Base-by-base conservation (phyloP, 371 early-diverging fungal genomes). In the Fennellomyces sp. region DNA sequence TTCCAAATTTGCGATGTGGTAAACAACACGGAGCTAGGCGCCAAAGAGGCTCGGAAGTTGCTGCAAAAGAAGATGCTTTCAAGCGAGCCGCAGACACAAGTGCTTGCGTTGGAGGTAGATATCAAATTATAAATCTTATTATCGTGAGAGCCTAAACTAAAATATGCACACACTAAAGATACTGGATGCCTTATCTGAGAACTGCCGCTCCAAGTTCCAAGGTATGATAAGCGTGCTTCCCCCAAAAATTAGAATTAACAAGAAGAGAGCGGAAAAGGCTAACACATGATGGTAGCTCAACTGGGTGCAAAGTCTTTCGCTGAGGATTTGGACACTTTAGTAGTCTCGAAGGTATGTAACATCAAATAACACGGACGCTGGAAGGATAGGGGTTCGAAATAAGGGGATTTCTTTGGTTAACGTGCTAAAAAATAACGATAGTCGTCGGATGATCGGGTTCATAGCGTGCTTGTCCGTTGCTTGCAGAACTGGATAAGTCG, bases 21-120 rank as follows among this genome's bases (percentile, higher is more conserved):
- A 1, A 75, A 72, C 47, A 60, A 61, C 21, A 61, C 70, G 3
- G 78, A 77, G 27, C 60, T 67, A 11, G 81, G 81, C 11, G 81
- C 73, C 3, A 80, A 80, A 61, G 81, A 80, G 60, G 81, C 78
- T 15, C 63, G 81, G 50, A 80, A 80, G 36, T 62, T 73, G 10
- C 61, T 80, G n/a, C 81, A 80, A 39, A 80, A 77, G 48, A 80
- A 80, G 36, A 69, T 80, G 74, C 63, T 75, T 15, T 41, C 65
- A 0, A 60, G 45, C 13, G 61, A 71, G 5, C 64, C 73, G 4
- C 68, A 70, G 19, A 70, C 66, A 2, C 77, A 80, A 60, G 42
- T 77, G 0, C 56, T 75, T 25, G 69, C 70, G 10, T 63, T 80
- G 5, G 73, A 76, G 63, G 81, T 77, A 66, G 51, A 45, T 38